Percentiles rank a stretch among this genome's conserved stretches.
These are phyloP conservation scores for Microsporum canis DNA, from an alignment of 2,329 filamentous ascomycete genomes.

Conservation along the genomic window DNA sequence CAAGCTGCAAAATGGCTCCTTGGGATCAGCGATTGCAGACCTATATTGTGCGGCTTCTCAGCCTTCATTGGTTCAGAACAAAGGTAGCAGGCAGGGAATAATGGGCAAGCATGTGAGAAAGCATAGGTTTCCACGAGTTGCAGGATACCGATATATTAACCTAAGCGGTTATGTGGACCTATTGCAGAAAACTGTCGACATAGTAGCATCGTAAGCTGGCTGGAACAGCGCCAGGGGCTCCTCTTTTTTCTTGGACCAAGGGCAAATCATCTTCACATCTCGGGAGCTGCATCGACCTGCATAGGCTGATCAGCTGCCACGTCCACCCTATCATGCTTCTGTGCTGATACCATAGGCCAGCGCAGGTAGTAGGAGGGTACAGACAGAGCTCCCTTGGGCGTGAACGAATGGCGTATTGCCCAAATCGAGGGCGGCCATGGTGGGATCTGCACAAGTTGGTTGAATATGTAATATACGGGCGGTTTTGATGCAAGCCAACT, in stretches of 20 bases:
- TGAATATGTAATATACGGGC: neutral
- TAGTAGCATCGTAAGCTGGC: neutral
- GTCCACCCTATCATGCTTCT: neutral
- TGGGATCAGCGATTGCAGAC: neutral
- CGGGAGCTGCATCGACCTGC: neutral
- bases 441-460: neutral
- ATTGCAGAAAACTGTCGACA: neutral
- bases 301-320: neutral
- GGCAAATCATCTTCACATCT: neutral
- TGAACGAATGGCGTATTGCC: neutral
- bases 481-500: neutral
- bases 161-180: constrained; percentile 3
- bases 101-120: neutral
- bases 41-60: neutral
- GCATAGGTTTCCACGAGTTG: neutral
- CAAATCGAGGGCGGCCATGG: neutral
- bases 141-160: neutral
- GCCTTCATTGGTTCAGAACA: neutral
- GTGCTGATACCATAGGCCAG: neutral
- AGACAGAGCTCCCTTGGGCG: neutral
- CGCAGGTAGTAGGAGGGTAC: neutral
- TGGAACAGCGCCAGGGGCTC: neutral
- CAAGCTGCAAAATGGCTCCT: neutral
- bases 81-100: neutral
- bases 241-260: neutral